phyloP scores from a whole-genome alignment of 2,329 filamentous ascomycete species.

The Aspergillus ochraceoroseus region DNA sequence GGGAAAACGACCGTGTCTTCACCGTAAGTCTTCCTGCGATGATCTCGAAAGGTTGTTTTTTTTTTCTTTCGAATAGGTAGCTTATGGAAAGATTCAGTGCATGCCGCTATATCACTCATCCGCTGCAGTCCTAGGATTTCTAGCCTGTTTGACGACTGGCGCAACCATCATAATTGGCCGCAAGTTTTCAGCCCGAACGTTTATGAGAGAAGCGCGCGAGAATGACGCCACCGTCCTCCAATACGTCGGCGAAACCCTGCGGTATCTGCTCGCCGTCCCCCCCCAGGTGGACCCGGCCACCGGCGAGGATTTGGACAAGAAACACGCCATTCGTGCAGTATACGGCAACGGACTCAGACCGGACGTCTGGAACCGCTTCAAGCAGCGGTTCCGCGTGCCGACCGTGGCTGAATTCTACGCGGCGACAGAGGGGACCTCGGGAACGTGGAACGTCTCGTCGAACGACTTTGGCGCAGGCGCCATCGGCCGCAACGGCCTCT shows the following conservation, averaged over 20 bases:
- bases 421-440: slow-evolving; percentile 66
- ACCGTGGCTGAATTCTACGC: slow-evolving; percentile 77
- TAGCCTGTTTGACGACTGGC: slow-evolving; percentile 55
- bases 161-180: slow-evolving; percentile 66
- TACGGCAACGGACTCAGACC: slow-evolving; percentile 83
- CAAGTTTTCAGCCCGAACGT: slow-evolving; percentile 71
- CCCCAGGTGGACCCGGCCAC: slow-evolving; percentile 59
- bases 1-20: slow-evolving; percentile 64
- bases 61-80: neutral
- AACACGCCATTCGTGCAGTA: slow-evolving; percentile 67
- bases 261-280: slow-evolving; percentile 68
- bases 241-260: slow-evolving; percentile 82
- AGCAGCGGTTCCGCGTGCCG: slow-evolving; percentile 70
- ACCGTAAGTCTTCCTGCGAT: slow-evolving; percentile 51
- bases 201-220: slow-evolving; percentile 71
- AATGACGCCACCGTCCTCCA: slow-evolving; percentile 70
- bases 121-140: slow-evolving; percentile 65
- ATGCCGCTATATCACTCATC: slow-evolving; percentile 91
- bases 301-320: slow-evolving; percentile 64
- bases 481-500: slow-evolving; percentile 65
- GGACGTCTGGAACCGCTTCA: slow-evolving; percentile 80
- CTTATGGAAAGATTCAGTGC: slow-evolving; percentile 47
- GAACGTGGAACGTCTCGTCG: slow-evolving; percentile 65
- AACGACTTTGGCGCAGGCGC: slow-evolving; percentile 73
- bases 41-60: neutral